A percentile compares a stretch with the other conserved stretches of the same genome.
phyloP scores from a whole-genome alignment of 768 basidiomycete species.

The Serendipita sp. region DNA sequence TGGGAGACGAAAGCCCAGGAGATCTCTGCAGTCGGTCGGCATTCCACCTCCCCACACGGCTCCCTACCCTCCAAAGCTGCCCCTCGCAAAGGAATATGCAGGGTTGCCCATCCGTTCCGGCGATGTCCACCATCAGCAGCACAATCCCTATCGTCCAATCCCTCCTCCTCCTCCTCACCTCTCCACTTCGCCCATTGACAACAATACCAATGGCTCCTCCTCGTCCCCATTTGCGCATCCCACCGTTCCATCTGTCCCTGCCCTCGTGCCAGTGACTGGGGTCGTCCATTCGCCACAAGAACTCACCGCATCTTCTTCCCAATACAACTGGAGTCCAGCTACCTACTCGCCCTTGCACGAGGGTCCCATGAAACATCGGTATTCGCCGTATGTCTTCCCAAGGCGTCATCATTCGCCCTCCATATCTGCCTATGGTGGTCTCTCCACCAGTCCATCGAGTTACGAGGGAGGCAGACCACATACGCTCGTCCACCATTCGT shows the following conservation, averaged over 20 bases:
- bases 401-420: slow-evolving; percentile 4
- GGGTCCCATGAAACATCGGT: background rate
- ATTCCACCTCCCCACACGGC: slow-evolving; percentile 1
- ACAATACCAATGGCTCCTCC: background rate
- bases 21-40: slow-evolving; percentile 5
- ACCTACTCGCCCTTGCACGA: background rate
- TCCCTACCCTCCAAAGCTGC: background rate
- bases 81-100: background rate
- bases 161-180: background rate
- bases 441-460: background rate
- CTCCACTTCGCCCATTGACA: background rate
- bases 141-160: background rate
- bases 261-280: slow-evolving; percentile 1
- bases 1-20: slow-evolving; percentile 1
- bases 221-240: background rate
- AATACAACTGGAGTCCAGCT: background rate
- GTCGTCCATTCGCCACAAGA: background rate
- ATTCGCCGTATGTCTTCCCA: background rate
- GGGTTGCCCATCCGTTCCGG: no score
- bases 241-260: background rate
- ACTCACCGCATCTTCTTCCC: background rate
- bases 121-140: background rate
- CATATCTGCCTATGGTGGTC: background rate
- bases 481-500: background rate
- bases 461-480: background rate